Evolutionary conservation across 2,329 filamentous ascomycete species (phyloP).

Genomic region (Davidsoniella eucalypti): DNA sequence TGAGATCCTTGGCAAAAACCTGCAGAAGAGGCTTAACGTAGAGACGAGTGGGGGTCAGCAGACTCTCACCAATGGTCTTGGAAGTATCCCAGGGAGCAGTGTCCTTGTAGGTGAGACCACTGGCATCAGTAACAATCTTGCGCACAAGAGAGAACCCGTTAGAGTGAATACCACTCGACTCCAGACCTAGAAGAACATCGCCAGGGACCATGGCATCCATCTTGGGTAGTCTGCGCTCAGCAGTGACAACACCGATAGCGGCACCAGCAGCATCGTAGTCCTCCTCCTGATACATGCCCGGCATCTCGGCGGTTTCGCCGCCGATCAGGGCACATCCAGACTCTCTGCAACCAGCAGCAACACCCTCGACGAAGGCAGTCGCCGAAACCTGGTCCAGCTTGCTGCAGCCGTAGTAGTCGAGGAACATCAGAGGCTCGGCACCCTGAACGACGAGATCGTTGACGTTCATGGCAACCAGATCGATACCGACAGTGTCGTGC

Average conservation of each 20-base stretch:
- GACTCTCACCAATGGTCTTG: conserved; percentile 51
- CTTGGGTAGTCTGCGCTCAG: conserved; percentile 56
- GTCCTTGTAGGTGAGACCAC: conserved; percentile 54
- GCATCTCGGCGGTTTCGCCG: conserved; percentile 97
- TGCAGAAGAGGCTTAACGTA: conserved; percentile 74
- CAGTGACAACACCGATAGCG: conserved; percentile 67
- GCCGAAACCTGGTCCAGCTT: conserved; percentile 64
- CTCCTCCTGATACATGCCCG: conserved; percentile 73
- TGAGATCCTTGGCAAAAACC: conserved; percentile 41
- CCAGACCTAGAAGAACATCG: conserved; percentile 73
- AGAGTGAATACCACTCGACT: conserved; percentile 77
- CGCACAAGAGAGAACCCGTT: conserved; percentile 97
- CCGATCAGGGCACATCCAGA: conserved; percentile 85
- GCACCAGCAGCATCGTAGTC: conserved; percentile 90
- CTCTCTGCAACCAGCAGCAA: conserved; percentile 72
- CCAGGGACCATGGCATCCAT: conserved; percentile 61
- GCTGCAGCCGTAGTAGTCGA: conserved; percentile 95
- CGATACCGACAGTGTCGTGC: conserved; percentile 89
- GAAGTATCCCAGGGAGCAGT: conserved; percentile 57
- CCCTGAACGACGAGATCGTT: conserved; percentile 96
- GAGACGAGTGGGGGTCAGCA: conserved; percentile 82
- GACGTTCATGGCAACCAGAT: conserved; percentile 97
- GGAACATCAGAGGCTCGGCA: conserved; percentile 85
- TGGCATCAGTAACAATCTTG: conserved; percentile 56
- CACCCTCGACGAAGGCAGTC: conserved; percentile 76